Percentiles rank a stretch among this genome's conserved stretches.
Conservation (phyloP, 805 yeast genomes). For the Kazachstania bromeliacearum region DNA sequence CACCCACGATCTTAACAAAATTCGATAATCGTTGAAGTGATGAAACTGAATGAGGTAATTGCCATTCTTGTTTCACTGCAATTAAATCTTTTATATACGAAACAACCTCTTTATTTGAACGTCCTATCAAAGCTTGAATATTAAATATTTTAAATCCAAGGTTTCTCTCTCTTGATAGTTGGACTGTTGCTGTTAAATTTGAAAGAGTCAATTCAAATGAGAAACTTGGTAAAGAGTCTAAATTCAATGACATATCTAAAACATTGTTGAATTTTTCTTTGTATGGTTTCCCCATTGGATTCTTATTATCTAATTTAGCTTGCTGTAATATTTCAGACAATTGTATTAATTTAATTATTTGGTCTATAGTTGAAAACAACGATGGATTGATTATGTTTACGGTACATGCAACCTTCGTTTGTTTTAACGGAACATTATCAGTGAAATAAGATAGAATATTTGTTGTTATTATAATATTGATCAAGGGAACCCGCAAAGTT, state of each 20-base stretch:
- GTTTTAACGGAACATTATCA: slow-evolving; percentile 10
- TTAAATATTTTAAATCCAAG: slow-evolving; percentile 18
- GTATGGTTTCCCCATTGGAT: not conserved
- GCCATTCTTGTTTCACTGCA: not conserved
- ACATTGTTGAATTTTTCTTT: not conserved
- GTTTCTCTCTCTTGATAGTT: slow-evolving; percentile 14
- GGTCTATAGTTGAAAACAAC: slow-evolving; percentile 16
- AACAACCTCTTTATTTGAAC: slow-evolving; percentile 6
- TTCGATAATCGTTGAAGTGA: slow-evolving; percentile 11
- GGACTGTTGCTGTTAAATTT: slow-evolving; percentile 19
- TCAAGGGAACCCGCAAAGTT: slow-evolving; percentile 22
- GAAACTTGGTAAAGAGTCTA: slow-evolving; percentile 14
- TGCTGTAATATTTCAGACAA: not conserved
- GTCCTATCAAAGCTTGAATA: slow-evolving; percentile 13
- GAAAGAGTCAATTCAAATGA: slow-evolving; percentile 19
- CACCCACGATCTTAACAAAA: slow-evolving; percentile 18
- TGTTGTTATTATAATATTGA: slow-evolving; percentile 22
- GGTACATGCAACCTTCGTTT: slow-evolving; percentile 16
- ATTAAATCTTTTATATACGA: not conserved
- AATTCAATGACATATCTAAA: not conserved
- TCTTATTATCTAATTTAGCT: not conserved
- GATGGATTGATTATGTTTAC: slow-evolving; percentile 25
- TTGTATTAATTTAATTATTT: slow-evolving; percentile 9
- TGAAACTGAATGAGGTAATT: not conserved
- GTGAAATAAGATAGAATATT: slow-evolving; percentile 18